Evolutionary conservation across 148 eudicot genomes (phyloP).

Genomic region (Camellia granthamiana): DNA sequence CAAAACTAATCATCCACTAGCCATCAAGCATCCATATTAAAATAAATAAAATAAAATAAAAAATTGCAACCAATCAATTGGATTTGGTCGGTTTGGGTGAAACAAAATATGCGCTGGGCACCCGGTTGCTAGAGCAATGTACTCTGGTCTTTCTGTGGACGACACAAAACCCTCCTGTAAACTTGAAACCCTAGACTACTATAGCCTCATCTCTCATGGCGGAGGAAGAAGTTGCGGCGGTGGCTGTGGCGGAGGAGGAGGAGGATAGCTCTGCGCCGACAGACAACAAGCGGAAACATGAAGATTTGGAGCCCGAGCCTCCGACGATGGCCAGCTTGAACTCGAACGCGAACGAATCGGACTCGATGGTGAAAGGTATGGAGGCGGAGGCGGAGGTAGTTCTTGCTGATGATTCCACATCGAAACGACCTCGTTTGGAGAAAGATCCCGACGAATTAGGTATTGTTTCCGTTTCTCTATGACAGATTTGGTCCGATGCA

Average conservation of each 20-base stretch:
- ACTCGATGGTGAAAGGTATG: not conserved
- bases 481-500: not conserved
- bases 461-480: constrained; percentile 13
- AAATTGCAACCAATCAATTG: too few species aligned
- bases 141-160: not conserved
- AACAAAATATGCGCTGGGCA: too few species aligned
- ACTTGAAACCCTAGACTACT: constrained; percentile 11
- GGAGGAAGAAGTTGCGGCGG: constrained; percentile 34
- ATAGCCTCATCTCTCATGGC: constrained; percentile 26
- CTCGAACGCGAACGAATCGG: constrained; percentile 26
- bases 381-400: constrained; percentile 20
- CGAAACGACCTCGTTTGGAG: constrained; percentile 73
- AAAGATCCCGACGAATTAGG: constrained; percentile 38
- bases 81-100: too few species aligned
- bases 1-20: too few species aligned
- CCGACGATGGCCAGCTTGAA: constrained; percentile 6
- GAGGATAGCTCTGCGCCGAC: constrained; percentile 23
- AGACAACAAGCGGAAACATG: constrained; percentile 62
- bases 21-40: too few species aligned
- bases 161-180: too few species aligned
- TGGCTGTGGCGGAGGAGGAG: not conserved
- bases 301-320: constrained; percentile 40
- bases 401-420: constrained; percentile 33
- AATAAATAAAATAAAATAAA: too few species aligned
- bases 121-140: not conserved